Base-by-base conservation (phyloP, 148 eudicot species). In the Gaultheria prostrata region DNA sequence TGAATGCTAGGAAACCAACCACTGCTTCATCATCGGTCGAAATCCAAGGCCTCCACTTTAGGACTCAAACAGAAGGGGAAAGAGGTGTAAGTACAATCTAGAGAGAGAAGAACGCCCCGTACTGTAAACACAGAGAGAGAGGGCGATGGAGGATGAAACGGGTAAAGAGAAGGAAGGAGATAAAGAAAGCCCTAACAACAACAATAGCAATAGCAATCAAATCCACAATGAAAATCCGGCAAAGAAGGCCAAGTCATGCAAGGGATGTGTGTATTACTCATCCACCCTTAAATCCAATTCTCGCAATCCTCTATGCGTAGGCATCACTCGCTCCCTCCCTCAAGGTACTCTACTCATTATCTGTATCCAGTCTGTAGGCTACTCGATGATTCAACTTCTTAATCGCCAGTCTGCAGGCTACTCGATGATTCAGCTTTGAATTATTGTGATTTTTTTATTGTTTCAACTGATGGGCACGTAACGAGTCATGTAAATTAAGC, bases 261-360 rank as follows among this genome's bases (percentile, higher is more conserved):
- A 91, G 82, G 98, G 98, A 20, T 90, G 92, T 81, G 88, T 94
- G 14, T 95, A 93, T 51, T 95, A 89, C 78, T 93, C 98, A 32
- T 94, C 97, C 15, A 48, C 79, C 30, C 90, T 92, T 86, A 91
- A 91, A 89, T 92, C 98, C 72, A 89, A 94, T 84, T 87, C 90
- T n/a, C 88, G 88, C 10, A 91, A 89, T 76, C 98, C 98, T 89
- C 92, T 94, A 17, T 95, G 98, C 80, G 86, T 95, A 49, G 98
- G 98, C 77, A 78, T 95, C 85, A 80, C 97, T 76, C 91, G 94
- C 48, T 88, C 98, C 45, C 93, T 95, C 49, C 91, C 90, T 26
- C 89, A 86, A 85, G 97, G 98, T 94, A 59, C 4, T 51, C 74
- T 43, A 45, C 33, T 8, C 49, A 21, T 59, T 63, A 24, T 61